A percentile compares a stretch with the other conserved stretches of the same genome.
Evolutionary conservation across 129 eudicot species (phyloP).

Genomic region (Tagetes erecta): DNA sequence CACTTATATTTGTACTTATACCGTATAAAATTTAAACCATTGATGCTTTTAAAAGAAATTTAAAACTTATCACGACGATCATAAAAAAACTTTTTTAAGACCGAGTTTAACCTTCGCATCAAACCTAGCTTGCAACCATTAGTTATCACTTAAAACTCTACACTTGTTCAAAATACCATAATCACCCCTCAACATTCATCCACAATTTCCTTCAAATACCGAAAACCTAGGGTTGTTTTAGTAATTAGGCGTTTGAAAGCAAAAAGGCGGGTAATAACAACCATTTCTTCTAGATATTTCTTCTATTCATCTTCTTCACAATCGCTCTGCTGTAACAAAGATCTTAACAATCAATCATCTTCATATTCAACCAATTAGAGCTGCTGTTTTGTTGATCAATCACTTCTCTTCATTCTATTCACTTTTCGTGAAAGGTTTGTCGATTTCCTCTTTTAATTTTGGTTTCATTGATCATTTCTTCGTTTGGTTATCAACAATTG

Average conservation of each 20-base stretch:
- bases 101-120: too few species aligned
- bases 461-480: conserved; percentile 22
- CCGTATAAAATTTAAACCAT: too few species aligned
- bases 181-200: conserved; percentile 12
- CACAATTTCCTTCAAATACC: not conserved
- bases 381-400: too few species aligned
- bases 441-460: not conserved
- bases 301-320: too few species aligned
- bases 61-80: too few species aligned
- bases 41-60: too few species aligned
- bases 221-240: conserved; percentile 2
- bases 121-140: too few species aligned
- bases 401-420: not conserved
- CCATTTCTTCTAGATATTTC: not conserved
- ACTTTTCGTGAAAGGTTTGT: conserved; percentile 11
- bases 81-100: too few species aligned
- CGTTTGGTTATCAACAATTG: not conserved
- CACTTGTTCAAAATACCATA: not conserved
- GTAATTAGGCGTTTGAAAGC: conserved; percentile 28
- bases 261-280: conserved; percentile 35
- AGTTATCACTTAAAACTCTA: not conserved
- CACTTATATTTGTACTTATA: too few species aligned
- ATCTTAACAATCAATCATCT: too few species aligned
- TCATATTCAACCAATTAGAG: not conserved
- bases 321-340: too few species aligned